Conservation (phyloP, 257 asterid genomes). For the Fraxinus pennsylvanica region DNA sequence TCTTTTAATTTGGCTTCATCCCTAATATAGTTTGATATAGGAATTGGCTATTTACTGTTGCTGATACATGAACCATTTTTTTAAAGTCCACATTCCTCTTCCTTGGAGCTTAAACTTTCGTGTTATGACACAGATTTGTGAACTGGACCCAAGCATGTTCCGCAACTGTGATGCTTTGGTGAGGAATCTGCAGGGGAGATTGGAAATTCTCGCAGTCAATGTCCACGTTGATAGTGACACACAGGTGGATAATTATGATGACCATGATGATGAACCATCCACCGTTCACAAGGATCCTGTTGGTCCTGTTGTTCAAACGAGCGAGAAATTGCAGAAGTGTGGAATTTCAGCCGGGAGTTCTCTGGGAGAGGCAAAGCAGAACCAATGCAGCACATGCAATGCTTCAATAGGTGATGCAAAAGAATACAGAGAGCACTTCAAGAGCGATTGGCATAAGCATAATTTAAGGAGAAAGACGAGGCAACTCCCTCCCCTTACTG, state of each 20-base stretch:
- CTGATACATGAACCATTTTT: neutral
- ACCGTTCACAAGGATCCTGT: slow-evolving; percentile 35
- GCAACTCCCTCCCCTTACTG: slow-evolving; percentile 82
- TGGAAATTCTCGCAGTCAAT: slow-evolving; percentile 82
- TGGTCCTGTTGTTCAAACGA: slow-evolving; percentile 41
- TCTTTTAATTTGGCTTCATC: no score
- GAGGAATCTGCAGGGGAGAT: slow-evolving; percentile 78
- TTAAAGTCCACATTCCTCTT: neutral
- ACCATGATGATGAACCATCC: slow-evolving; percentile 59
- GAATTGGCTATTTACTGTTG: no score
- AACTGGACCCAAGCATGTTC: slow-evolving; percentile 70
- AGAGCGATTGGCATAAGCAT: slow-evolving; percentile 97
- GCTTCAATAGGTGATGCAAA: slow-evolving; percentile 73
- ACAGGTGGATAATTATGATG: slow-evolving; percentile 67
- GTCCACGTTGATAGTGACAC: slow-evolving; percentile 75
- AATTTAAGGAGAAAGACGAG: slow-evolving; percentile 77
- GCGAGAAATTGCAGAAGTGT: slow-evolving; percentile 66
- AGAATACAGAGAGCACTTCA: slow-evolving; percentile 84
- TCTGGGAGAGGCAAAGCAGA: slow-evolving; percentile 61
- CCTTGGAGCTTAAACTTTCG: neutral
- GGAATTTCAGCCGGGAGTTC: slow-evolving; percentile 46
- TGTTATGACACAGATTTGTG: slow-evolving; percentile 53
- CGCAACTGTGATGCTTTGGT: slow-evolving; percentile 76
- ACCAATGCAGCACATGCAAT: slow-evolving; percentile 78
- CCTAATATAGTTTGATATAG: no score